phyloP scores from a whole-genome alignment of 177 flowering plant species.

The Vitis hybrid region DNA sequence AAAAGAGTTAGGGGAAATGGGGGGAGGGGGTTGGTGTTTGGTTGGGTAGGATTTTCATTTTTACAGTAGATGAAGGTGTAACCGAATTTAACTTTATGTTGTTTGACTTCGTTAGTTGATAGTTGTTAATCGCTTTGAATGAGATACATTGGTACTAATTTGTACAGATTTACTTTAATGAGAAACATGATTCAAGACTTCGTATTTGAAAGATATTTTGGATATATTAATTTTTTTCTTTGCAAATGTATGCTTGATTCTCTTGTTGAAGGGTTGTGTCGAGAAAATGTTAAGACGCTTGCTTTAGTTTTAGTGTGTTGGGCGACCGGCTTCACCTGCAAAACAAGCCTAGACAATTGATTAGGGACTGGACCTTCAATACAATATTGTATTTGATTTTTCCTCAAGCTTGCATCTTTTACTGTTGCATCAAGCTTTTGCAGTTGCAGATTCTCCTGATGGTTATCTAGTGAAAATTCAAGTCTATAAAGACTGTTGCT shows the following conservation, averaged over 20 bases:
- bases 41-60: slow-evolving; percentile 7
- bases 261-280: background rate
- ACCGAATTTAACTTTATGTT: background rate
- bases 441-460: no score
- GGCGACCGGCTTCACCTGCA: no score
- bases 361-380: no score
- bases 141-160: background rate
- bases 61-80: background rate
- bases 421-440: no score
- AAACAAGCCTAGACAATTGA: no score
- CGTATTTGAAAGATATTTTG: background rate
- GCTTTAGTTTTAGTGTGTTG: background rate
- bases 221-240: background rate
- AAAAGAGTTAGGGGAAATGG: background rate
- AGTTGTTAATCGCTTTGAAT: background rate
- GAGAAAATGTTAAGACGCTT: background rate
- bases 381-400: no score
- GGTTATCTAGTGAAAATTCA: no score
- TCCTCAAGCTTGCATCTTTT: no score
- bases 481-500: no score
- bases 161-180: slow-evolving; percentile 8
- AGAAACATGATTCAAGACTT: background rate
- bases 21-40: background rate
- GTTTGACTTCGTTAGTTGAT: no score
- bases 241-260: background rate